A percentile compares a stretch with the other conserved stretches of the same genome.
These are phyloP conservation scores for Hemileccinum impolitum DNA, from an alignment of 768 basidiomycete species.

Conservation along the genomic window DNA sequence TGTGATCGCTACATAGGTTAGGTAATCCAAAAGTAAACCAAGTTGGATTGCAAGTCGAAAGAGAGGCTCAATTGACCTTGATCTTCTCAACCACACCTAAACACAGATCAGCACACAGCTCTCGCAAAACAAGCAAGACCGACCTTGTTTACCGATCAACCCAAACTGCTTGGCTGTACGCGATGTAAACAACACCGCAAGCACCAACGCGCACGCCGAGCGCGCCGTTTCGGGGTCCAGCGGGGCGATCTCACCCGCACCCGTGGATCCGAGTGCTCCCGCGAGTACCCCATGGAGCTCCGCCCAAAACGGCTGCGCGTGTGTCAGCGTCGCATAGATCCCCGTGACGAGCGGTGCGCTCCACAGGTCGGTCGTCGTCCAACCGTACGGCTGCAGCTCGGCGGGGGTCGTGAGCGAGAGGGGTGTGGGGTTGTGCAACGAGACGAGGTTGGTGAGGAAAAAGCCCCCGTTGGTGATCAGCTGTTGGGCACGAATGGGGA, in stretches of 20 bases:
- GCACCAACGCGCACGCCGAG: conserved; percentile 65
- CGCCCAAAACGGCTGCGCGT: conserved; percentile 83
- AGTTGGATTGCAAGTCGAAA: no score
- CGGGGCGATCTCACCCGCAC: conserved; percentile 37
- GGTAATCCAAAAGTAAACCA: no score
- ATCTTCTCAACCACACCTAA: conserved; percentile 23
- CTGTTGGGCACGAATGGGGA: no score
- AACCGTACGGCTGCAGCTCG: conserved; percentile 79
- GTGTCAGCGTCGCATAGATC: conserved; percentile 78
- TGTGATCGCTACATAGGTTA: no score
- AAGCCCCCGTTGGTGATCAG: conserved; percentile 76
- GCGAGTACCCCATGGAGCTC: conserved; percentile 50
- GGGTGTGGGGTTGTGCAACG: conserved; percentile 69
- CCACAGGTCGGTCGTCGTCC: conserved; percentile 86
- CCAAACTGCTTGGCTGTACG: conserved; percentile 67
- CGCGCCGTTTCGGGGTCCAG: conserved; percentile 64
- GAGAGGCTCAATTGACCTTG: conserved; percentile 21
- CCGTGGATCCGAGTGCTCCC: conserved; percentile 39
- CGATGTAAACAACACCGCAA: conserved; percentile 57
- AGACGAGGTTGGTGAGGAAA: conserved; percentile 72
- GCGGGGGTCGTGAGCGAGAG: conserved; percentile 70
- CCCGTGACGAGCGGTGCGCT: conserved; percentile 75
- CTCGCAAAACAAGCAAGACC: background rate
- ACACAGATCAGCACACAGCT: background rate
- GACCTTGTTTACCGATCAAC: conserved; percentile 18